phyloP scores from a whole-genome alignment of 495 filamentous ascomycete genomes.

The Bacidia gigantensis region DNA sequence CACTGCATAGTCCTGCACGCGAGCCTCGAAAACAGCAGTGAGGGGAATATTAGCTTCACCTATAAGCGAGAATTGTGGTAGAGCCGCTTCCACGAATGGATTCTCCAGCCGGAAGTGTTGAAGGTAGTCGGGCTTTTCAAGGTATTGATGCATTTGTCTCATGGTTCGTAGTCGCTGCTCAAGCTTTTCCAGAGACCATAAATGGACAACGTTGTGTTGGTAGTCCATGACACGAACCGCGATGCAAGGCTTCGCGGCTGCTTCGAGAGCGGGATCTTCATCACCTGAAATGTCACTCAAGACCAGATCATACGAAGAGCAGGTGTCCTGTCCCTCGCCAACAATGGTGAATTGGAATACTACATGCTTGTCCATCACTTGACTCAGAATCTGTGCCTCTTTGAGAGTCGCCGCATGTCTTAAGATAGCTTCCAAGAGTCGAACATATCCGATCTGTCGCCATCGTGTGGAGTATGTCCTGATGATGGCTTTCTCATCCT shows the following conservation, averaged over 20 bases:
- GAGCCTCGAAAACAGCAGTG: constrained; percentile 84
- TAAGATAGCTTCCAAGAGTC: constrained; percentile 86
- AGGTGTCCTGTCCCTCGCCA: constrained; percentile 73
- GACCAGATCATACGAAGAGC: constrained; percentile 91
- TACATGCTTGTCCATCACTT: constrained; percentile 85
- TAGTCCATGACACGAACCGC: constrained; percentile 88
- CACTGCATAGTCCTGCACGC: constrained; percentile 85
- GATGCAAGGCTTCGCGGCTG: constrained; percentile 75
- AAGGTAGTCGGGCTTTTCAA: constrained; percentile 85
- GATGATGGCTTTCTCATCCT: constrained; percentile 58
- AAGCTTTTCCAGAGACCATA: constrained; percentile 92
- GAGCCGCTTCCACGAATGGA: constrained; percentile 77
- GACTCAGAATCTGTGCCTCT: constrained; percentile 96
- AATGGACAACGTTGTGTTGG: constrained; percentile 68
- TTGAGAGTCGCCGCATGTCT: constrained; percentile 79
- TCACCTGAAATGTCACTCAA: constrained; percentile 85
- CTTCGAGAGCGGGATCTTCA: constrained; percentile 71
- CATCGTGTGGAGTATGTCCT: constrained; percentile 54
- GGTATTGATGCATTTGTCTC: constrained; percentile 92
- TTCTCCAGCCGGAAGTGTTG: constrained; percentile 48
- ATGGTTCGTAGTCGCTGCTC: constrained; percentile 75
- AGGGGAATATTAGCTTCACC: constrained; percentile 91
- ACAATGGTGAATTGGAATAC: constrained; percentile 93
- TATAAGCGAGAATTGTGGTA: constrained; percentile 82
- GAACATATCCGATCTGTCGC: constrained; percentile 74